Evolutionary conservation across 148 eudicot genomes (phyloP), one percentile per base, ranked within the genome.

Genomic region (Spergularia bocconei): DNA sequence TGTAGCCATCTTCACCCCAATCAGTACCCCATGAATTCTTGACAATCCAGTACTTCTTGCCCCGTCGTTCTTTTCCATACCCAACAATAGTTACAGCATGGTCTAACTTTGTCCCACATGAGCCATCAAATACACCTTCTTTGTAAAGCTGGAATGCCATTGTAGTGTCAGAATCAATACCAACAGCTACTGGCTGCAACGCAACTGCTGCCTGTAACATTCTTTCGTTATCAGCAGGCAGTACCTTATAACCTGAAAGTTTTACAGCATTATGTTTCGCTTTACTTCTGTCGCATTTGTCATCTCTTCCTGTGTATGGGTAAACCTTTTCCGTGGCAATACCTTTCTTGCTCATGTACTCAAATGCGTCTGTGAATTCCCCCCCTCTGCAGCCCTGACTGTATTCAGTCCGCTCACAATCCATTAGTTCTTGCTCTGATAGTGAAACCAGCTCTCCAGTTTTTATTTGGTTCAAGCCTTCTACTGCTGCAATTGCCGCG

Each of bases 11-110:
- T 69, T 88, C 86, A 4, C 92, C 92, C 90, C 90, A 88, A 13
- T 20, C 72, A 8, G 76, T 23, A 33, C 95, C 88, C 90, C 89
- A 86, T 51, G 95, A 85, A 75, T 87, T 87, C 79, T 87, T 88
- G 81, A 87, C 84, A 5, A 86, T 9, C 87, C 93, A 85, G 74
- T 85, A 84, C 72, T 83, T 81, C 0, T 71, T 74, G 9, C 79
- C 81, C 13, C 60, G 4, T 6, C 76, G 75, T 79, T 8, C 79
- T 23, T 23, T 23, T 60, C 93, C 91, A 58, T 91, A 91, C 12
- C 93, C 91, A 72, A 83, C 79, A 52, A 76, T 58, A 36, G 85
- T 71, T 8, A 88, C 91, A 16, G 77, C 90, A 80, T 90, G 96
- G 58, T 87, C 83, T 25, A 86, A 77, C 12, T 39, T 33, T 17